These are phyloP conservation scores for Aurantiochytrium sp. DNA, from an alignment of 108 stramenopile genomes.

Conservation along the genomic window DNA sequence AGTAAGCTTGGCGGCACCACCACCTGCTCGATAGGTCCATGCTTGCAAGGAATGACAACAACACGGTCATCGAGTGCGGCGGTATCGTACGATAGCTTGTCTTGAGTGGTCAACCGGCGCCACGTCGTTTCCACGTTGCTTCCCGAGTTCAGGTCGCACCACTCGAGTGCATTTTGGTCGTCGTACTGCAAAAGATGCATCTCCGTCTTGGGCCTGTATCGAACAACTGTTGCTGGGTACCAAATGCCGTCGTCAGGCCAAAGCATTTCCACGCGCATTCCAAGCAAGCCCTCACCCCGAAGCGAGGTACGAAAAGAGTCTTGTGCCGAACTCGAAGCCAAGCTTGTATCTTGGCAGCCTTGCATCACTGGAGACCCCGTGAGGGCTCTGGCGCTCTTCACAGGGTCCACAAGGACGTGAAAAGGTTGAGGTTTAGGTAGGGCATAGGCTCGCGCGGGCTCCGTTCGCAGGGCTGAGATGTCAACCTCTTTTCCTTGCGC, in stretches of 20 bases:
- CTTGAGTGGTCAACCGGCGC: not conserved
- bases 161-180: not conserved
- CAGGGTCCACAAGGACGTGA: not conserved
- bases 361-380: not conserved
- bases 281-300: not conserved
- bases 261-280: not conserved
- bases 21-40: not conserved
- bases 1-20: not conserved
- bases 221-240: not conserved
- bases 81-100: too few relatives aligned
- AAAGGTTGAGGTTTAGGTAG: not conserved
- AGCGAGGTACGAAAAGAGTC: not conserved
- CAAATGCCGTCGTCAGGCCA: not conserved
- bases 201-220: not conserved
- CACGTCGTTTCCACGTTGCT: not conserved
- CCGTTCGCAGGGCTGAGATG: not conserved
- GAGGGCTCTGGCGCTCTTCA: not conserved
- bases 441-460: not conserved
- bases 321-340: not conserved
- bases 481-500: not conserved
- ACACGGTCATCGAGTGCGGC: not conserved
- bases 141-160: not conserved
- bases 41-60: not conserved
- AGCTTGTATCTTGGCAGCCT: not conserved
- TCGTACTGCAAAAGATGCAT: not conserved